A percentile compares a stretch with the other conserved stretches of the same genome.
Conservation (phyloP, 2,329 filamentous ascomycete species). For the Westerdykella sp. region DNA sequence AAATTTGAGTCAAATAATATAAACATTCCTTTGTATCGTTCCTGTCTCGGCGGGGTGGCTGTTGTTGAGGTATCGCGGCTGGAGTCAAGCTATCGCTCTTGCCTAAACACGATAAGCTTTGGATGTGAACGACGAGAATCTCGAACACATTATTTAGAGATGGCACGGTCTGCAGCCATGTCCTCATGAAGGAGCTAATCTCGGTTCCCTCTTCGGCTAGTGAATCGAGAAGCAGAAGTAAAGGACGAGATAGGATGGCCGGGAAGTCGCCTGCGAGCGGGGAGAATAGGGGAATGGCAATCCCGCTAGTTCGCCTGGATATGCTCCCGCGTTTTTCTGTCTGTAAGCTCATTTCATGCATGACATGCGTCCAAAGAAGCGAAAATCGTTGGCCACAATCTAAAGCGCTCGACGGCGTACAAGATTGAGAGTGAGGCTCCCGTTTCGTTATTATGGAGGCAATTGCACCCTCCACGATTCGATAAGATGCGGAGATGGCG, state of each 20-base stretch:
- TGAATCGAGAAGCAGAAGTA: constrained; percentile 76
- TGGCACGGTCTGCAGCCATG: constrained; percentile 66
- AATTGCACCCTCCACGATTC: constrained; percentile 75
- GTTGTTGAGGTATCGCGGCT: constrained; percentile 1
- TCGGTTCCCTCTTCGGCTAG: constrained; percentile 67
- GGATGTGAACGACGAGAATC: constrained; percentile 27
- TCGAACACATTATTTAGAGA: constrained; percentile 47
- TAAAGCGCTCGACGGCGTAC: constrained; percentile 3
- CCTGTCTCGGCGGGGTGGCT: constrained; percentile 1
- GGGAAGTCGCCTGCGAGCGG: constrained; percentile 54
- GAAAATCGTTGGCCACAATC: constrained; percentile 65
- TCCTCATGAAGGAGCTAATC: constrained; percentile 67
- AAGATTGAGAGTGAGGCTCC: constrained; percentile 1
- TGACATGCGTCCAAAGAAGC: constrained; percentile 74
- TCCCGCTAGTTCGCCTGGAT: constrained; percentile 26
- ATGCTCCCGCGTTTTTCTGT: constrained; percentile 29
- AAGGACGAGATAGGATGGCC: constrained; percentile 69
- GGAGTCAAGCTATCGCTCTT: constrained; percentile 14
- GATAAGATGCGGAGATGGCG: constrained; percentile 59
- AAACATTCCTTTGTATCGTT: constrained; percentile 70
- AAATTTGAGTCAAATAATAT: constrained; percentile 71
- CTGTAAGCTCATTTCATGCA: constrained; percentile 36
- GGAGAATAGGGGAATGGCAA: constrained; percentile 17
- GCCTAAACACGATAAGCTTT: constrained; percentile 25
- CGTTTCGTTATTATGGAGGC: constrained; percentile 54